Evolutionary conservation across 805 yeast species (phyloP).

Genomic region (Ogataea minuta): DNA sequence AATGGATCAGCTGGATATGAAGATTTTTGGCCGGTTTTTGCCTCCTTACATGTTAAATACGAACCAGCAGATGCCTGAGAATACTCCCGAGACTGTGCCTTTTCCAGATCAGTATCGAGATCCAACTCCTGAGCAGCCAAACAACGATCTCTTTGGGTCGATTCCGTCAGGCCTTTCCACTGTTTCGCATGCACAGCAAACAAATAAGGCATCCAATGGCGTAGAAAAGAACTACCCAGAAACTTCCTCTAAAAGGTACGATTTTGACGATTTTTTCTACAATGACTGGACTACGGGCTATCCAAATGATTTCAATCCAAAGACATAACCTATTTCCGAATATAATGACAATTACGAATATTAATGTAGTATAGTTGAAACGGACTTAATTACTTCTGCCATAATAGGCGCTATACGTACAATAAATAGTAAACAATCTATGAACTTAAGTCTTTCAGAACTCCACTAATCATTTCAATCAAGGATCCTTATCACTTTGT

Average conservation of each 20-base stretch:
- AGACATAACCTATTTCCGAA: background rate
- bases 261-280: slow-evolving; percentile 30
- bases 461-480: no score
- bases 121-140: slow-evolving; percentile 4
- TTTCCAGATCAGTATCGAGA: slow-evolving; percentile 3
- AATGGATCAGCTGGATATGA: slow-evolving; percentile 81
- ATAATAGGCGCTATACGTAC: slow-evolving; percentile 3
- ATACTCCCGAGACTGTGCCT: slow-evolving; percentile 15
- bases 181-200: slow-evolving; percentile 27
- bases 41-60: slow-evolving; percentile 77
- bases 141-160: slow-evolving; percentile 20
- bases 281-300: slow-evolving; percentile 28
- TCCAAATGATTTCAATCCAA: slow-evolving; percentile 18
- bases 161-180: slow-evolving; percentile 36
- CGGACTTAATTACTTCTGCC: background rate
- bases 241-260: slow-evolving; percentile 19
- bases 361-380: no score
- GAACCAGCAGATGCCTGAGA: slow-evolving; percentile 15
- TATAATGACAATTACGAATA: no score
- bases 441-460: background rate
- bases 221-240: slow-evolving; percentile 20
- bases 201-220: slow-evolving; percentile 32
- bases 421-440: slow-evolving; percentile 7
- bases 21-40: slow-evolving; percentile 75
- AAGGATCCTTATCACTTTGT: background rate